Percentiles rank a stretch among this genome's conserved stretches.
These are phyloP conservation scores for Scutellaria minor DNA, from an alignment of 257 asterid genomes.

Conservation along the genomic window DNA sequence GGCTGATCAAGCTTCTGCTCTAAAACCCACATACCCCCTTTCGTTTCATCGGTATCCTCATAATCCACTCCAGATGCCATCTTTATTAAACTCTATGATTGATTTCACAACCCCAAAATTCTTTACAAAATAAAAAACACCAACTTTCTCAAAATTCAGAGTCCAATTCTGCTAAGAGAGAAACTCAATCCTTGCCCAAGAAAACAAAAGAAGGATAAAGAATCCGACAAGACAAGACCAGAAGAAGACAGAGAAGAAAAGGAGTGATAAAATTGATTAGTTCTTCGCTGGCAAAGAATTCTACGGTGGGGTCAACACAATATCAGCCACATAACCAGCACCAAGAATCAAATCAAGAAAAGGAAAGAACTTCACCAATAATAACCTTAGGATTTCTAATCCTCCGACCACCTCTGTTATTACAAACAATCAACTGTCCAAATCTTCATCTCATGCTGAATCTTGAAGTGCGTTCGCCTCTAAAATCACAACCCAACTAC, in stretches of 20 bases:
- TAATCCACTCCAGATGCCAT: slow-evolving; percentile 63
- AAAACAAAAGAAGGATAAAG: not conserved
- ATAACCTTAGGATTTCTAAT: slow-evolving; percentile 18
- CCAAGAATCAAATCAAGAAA: slow-evolving; percentile 16
- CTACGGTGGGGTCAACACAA: slow-evolving; percentile 49
- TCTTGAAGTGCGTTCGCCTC: slow-evolving; percentile 28
- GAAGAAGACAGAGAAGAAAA: slow-evolving; percentile 4
- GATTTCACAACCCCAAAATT: slow-evolving; percentile 24
- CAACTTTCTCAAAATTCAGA: slow-evolving; percentile 3
- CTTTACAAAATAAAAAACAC: not conserved
- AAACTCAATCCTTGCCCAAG: slow-evolving; percentile 34
- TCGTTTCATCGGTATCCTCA: slow-evolving; percentile 61
- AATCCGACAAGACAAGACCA: not conserved
- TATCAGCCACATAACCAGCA: slow-evolving; percentile 46
- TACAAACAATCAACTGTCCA: slow-evolving; percentile 27
- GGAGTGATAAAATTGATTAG: slow-evolving; percentile 21
- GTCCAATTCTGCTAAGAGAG: slow-evolving; percentile 25
- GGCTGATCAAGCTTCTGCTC: slow-evolving; percentile 99
- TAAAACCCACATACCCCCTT: slow-evolving; percentile 96
- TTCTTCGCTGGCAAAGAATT: slow-evolving; percentile 37
- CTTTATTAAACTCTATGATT: slow-evolving; percentile 14
- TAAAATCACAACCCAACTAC: slow-evolving; percentile 7
- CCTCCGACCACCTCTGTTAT: slow-evolving; percentile 17
- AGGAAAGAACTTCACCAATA: slow-evolving; percentile 22
- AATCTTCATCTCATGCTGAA: slow-evolving; percentile 9